phyloP scores from a whole-genome alignment of 108 stramenopile species.

The Cylindrotheca fusiformis region DNA sequence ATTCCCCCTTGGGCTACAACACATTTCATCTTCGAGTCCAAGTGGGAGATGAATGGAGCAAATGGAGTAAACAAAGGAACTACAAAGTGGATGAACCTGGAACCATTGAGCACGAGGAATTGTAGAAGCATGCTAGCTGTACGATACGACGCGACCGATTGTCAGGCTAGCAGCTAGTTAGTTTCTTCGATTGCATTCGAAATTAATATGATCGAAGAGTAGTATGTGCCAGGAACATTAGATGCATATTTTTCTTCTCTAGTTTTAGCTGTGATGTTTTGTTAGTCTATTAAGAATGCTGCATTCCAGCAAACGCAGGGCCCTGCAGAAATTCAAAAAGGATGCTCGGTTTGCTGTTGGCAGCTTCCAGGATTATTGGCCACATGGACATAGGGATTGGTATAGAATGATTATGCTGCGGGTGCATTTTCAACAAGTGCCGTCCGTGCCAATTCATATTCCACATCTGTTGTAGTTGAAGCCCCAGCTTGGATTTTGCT shows the following conservation, averaged over 20 bases:
- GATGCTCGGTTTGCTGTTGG: background rate
- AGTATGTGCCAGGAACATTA: no score
- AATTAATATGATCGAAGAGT: no score
- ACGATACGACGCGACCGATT: no score
- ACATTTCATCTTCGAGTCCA: slow-evolving; percentile 29
- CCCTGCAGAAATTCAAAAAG: background rate
- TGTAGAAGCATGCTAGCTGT: no score
- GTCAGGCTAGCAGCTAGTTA: no score
- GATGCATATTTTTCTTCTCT: no score
- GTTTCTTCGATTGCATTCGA: no score
- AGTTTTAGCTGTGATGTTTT: no score
- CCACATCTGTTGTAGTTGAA: background rate
- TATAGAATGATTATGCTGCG: background rate
- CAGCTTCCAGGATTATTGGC: background rate
- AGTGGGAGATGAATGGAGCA: slow-evolving; percentile 19
- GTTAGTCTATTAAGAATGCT: background rate
- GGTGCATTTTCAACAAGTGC: background rate
- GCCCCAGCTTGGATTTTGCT: background rate
- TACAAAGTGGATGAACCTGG: slow-evolving; percentile 37
- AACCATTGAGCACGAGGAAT: slow-evolving; percentile 21
- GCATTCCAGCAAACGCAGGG: background rate
- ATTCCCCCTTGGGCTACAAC: slow-evolving; percentile 25
- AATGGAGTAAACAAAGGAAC: slow-evolving; percentile 28
- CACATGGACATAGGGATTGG: background rate
- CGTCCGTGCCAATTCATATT: background rate